These are phyloP conservation scores for Apophysomyces ossiformis DNA, from an alignment of 371 early-diverging fungal species.

Conservation along the genomic window DNA sequence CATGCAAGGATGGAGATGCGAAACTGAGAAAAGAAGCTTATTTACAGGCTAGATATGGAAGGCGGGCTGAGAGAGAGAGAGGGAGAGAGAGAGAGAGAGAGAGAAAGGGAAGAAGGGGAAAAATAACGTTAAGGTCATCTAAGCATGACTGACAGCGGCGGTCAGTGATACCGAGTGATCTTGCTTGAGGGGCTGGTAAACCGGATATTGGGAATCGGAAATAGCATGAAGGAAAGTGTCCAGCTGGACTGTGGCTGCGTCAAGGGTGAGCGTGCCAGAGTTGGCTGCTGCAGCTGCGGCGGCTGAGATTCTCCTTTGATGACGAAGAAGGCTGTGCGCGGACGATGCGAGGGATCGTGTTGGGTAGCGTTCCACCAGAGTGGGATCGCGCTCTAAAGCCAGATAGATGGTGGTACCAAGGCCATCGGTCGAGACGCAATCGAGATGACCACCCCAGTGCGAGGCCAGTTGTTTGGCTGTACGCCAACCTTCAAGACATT, in stretches of 20 bases:
- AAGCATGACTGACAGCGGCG: constrained; percentile 49
- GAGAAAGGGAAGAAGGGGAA: neutral
- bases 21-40: too few relatives aligned
- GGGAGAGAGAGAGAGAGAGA: neutral
- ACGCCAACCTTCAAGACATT: constrained; percentile 41
- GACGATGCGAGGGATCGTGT: constrained; percentile 23
- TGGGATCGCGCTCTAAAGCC: constrained; percentile 65
- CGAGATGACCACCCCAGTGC: constrained; percentile 80
- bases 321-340: constrained; percentile 39
- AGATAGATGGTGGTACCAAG: constrained; percentile 77
- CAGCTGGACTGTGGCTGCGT: constrained; percentile 35
- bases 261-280: constrained; percentile 18
- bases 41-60: neutral
- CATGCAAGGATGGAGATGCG: too few relatives aligned
- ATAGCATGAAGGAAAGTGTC: constrained; percentile 44
- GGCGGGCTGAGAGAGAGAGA: neutral
- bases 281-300: constrained; percentile 22
- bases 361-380: constrained; percentile 58
- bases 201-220: constrained; percentile 22
- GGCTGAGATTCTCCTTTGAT: constrained; percentile 38
- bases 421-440: constrained; percentile 72
- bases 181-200: constrained; percentile 25
- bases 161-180: constrained; percentile 43
- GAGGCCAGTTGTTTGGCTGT: constrained; percentile 52
- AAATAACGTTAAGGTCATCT: constrained; percentile 13